Base-by-base conservation (phyloP, 768 basidiomycete genomes). In the Bullera alba region DNA sequence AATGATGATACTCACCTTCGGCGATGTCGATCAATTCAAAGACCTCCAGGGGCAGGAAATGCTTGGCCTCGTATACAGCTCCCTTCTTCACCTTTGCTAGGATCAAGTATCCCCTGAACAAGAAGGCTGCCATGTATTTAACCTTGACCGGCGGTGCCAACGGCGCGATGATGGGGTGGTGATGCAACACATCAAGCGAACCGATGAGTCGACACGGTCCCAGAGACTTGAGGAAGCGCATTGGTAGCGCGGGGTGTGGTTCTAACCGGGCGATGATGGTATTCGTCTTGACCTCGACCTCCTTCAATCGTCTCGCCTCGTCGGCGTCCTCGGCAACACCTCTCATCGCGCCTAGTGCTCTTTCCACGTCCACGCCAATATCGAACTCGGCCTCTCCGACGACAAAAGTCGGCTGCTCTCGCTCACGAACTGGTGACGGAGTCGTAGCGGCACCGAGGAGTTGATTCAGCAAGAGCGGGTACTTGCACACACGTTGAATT, bases 401-500 rank as follows among this genome's bases (percentile, higher is more conserved):
- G 8, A 29, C 29, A 27, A 53, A 51, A 12, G 42, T 42, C 3
- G 29, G 19, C 5, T 43, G 23, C 15, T 12, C 30, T 7, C 43
- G 53, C 29, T 57, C 52, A 4, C 26, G 48, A 5, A n/a, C 36
- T 14, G 63, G 56, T 27, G 37, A 39, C 6, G 56, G 51, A 5
- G 56, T 29, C 8, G 51, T 28, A 7, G 60, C 51, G 10, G 60
- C 50, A 16, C 53, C 57, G 27, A 71, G 73, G 29, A 95, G 78
- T 60, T 86, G 83, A 50, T 83, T 83, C 38, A 99, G 80, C 7
- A 99, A 78, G 44, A 97, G 79, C 16, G 91, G 89, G 67, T 99
- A 99, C 60, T 84, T 87, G 79, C 92, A 96, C 43, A 99, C 85
- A 44, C 91, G 78, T 72, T 99, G 93, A 15, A 96, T 80, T n/a